Evolutionary conservation across 495 filamentous ascomycete genomes (phyloP), one percentile per base, ranked within the genome.

Genomic region (Letharia lupina): DNA sequence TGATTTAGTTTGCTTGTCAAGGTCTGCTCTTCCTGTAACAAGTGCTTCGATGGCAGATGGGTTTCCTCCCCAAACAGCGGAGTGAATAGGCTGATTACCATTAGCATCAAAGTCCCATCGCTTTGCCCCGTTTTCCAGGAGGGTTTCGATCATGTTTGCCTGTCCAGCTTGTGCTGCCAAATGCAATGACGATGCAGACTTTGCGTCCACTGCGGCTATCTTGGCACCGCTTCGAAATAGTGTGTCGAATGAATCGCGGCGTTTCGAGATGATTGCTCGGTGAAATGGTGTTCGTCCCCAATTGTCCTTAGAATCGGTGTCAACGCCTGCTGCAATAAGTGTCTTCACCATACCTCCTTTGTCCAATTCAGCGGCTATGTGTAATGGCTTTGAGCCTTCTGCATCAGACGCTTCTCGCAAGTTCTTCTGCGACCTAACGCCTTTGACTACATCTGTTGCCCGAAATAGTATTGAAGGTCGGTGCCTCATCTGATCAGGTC

Each of bases 251-350:
- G 64, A 45, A 28, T 67, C 50, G 7, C 33, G 42, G 6, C 50
- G 65, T 52, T 67, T 64, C 12, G 54, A 13, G 7, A 67, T 60
- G 10, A 64, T 50, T 23, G 68, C 65, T 16, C 64, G 40, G 20
- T 61, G 56, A 13, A 70, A 44, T 2, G 68, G 48, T 16, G 65
- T 67, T 48, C 57, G 62, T 18, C 61, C 65, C 33, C 45, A 60
- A n/a, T 72, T 73, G 62, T 73, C 67, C 57, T 71, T 71, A 9
- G 69, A 66, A 33, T 76, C 67, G 35, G 71, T 63, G n/a, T 72
- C 68, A 20, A 69, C 72, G 3, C 72, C 70, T 62, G 56, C 63
- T 18, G 65, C 60, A n/a, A 75, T 35, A 20, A 75, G 61, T 37
- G 54, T 41, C n/a, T 67, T 61, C 40, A 71, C 68, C 45, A 70